Conservation (phyloP, 768 basidiomycete genomes). For the Lanmaoa pseudosensibilis region DNA sequence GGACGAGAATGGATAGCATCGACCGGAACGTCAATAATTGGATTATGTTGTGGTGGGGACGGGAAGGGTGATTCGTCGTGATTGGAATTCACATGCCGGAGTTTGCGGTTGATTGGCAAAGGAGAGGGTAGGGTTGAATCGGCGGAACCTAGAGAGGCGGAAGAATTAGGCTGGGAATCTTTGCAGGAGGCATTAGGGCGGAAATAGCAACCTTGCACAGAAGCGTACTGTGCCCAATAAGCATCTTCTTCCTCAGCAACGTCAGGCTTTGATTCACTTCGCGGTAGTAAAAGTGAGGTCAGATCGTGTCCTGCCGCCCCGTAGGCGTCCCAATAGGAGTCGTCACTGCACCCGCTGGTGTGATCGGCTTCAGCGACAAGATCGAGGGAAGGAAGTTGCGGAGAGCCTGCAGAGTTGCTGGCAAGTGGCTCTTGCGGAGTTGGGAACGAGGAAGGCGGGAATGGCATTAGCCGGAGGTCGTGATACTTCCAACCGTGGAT, state of each 20-base stretch:
- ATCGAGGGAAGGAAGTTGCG: not conserved
- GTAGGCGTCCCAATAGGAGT: constrained; percentile 72
- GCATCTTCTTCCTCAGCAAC: constrained; percentile 48
- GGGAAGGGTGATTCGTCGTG: constrained; percentile 1
- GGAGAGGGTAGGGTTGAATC: constrained; percentile 68
- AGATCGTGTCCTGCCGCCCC: constrained; percentile 38
- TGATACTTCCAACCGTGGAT: constrained; percentile 65
- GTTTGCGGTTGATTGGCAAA: constrained; percentile 32
- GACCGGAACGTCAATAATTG: constrained; percentile 14
- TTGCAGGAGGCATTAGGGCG: constrained; percentile 13
- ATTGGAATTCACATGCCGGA: constrained; percentile 12
- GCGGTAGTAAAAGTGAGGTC: constrained; percentile 10
- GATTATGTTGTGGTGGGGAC: constrained; percentile 7
- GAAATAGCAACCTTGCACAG: constrained; percentile 56
- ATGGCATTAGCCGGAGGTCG: constrained; percentile 68
- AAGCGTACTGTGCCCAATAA: constrained; percentile 75
- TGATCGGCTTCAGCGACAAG: constrained; percentile 12
- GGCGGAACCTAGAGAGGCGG: constrained; percentile 52
- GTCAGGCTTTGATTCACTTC: constrained; percentile 17
- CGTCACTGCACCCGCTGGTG: constrained; percentile 39
- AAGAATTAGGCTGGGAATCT: constrained; percentile 5
- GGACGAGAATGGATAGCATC: constrained; percentile 20
- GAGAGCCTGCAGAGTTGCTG: constrained; percentile 25
- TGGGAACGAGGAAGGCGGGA: constrained; percentile 46
- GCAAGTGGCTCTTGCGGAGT: constrained; percentile 28